Evolutionary conservation across 345 rosid species (phyloP).

Genomic region (Rhodamnia rubescens): DNA sequence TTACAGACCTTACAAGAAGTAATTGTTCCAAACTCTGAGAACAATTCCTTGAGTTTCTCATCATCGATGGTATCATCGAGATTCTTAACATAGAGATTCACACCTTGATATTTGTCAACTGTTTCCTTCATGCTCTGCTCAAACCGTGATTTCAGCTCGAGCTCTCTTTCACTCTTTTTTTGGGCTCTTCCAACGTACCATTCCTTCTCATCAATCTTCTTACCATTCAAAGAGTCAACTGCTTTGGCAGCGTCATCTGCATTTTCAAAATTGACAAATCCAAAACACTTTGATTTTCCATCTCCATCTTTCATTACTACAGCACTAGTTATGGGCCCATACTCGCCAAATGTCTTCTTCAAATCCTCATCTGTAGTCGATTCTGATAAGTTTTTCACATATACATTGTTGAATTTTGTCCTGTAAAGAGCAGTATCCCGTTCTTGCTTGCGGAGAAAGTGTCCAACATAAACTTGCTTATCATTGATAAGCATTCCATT

Average conservation of each 20-base stretch:
- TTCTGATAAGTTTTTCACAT: constrained; percentile 72
- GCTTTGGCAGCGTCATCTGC: constrained; percentile 72
- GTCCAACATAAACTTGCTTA: constrained; percentile 91
- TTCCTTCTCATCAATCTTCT: constrained; percentile 73
- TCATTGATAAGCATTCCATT: constrained; percentile 93
- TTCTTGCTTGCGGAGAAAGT: constrained; percentile 79
- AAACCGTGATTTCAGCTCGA: constrained; percentile 48
- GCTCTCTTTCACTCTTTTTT: constrained; percentile 81
- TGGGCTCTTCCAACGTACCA: constrained; percentile 96
- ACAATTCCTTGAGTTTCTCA: constrained; percentile 73
- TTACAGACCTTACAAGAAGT: constrained; percentile 83
- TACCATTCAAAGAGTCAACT: constrained; percentile 79
- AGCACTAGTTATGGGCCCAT: constrained; percentile 62
- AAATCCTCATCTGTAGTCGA: constrained; percentile 59
- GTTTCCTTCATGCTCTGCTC: constrained; percentile 81
- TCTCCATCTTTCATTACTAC: constrained; percentile 83
- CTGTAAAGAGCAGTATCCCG: constrained; percentile 39
- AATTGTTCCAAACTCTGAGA: constrained; percentile 66
- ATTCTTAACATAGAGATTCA: constrained; percentile 82
- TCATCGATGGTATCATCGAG: constrained; percentile 77
- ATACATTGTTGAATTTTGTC: constrained; percentile 67
- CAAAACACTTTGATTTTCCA: constrained; percentile 91
- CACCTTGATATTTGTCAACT: constrained; percentile 73
- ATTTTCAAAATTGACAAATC: constrained; percentile 84
- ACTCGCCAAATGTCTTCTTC: constrained; percentile 59